Conservation (phyloP, 1,284 basidiomycete species). For the Pseudozyma sp. region DNA sequence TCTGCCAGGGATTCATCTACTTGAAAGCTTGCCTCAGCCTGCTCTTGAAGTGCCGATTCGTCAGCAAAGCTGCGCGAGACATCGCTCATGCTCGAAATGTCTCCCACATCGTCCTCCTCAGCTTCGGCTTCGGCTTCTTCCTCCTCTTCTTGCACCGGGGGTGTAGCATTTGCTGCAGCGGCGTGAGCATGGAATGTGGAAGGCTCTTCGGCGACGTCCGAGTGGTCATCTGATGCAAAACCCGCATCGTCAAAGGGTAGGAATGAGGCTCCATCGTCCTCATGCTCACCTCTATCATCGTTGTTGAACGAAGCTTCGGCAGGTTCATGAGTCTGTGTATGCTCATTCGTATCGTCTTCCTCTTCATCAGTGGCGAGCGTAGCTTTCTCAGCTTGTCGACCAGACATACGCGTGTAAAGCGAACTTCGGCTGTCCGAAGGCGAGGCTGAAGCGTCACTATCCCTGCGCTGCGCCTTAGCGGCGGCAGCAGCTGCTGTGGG, state of each 20-base stretch:
- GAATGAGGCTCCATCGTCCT: constrained; percentile 4
- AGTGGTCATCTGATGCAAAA: constrained; percentile 23
- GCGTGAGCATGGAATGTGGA: not conserved
- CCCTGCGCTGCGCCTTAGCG: constrained; percentile 5
- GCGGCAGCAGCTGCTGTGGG: constrained; percentile 7
- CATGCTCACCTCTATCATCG: not conserved
- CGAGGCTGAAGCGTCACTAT: constrained; percentile 11
- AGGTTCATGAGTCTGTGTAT: too few species aligned
- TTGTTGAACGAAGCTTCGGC: not conserved
- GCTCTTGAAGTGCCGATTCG: constrained; percentile 1
- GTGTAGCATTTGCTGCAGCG: not conserved
- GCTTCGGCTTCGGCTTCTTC: not conserved
- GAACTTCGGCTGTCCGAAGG: constrained; percentile 16
- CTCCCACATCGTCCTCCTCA: not conserved
- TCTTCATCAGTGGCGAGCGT: not conserved
- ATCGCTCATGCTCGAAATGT: constrained; percentile 21
- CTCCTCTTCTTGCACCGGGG: not conserved
- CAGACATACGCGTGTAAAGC: constrained; percentile 32
- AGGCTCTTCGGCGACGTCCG: constrained; percentile 22
- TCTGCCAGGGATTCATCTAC: not conserved
- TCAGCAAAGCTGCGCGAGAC: constrained; percentile 31
- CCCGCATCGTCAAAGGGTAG: constrained; percentile 26
- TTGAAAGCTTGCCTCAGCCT: not conserved
- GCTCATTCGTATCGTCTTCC: constrained; percentile 2
- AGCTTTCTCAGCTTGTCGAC: constrained; percentile 5